Conservation (phyloP, 306 rosid species). For the Cucumis melo region DNA sequence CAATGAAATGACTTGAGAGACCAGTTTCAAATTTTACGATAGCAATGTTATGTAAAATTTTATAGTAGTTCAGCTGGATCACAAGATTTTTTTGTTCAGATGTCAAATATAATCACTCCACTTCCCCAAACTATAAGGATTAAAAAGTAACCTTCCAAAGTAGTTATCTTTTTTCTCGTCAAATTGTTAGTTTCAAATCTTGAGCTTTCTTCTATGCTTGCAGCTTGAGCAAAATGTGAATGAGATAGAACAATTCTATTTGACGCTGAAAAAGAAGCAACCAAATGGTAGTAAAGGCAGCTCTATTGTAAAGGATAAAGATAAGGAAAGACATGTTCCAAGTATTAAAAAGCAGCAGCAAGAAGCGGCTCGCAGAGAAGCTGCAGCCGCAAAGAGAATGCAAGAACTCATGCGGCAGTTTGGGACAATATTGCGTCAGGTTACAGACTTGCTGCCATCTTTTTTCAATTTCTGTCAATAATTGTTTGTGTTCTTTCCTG, state of each 20-base stretch:
- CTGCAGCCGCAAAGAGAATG: slow-evolving; percentile 78
- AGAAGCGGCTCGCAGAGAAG: slow-evolving; percentile 66
- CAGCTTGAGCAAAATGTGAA: slow-evolving; percentile 62
- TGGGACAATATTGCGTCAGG: slow-evolving; percentile 82
- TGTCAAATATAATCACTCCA: background rate
- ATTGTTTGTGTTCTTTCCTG: too few relatives aligned
- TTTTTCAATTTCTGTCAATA: background rate
- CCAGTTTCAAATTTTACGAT: background rate
- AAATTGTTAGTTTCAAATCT: background rate
- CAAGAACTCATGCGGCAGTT: slow-evolving; percentile 83
- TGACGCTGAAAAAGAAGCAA: slow-evolving; percentile 26
- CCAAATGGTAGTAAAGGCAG: slow-evolving; percentile 33
- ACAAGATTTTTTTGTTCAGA: background rate
- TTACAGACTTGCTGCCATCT: slow-evolving; percentile 8
- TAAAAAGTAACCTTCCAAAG: background rate
- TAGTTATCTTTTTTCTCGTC: background rate
- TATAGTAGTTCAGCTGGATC: too few relatives aligned
- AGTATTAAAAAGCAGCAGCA: slow-evolving; percentile 69
- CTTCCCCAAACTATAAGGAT: background rate
- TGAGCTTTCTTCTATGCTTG: slow-evolving; percentile 6
- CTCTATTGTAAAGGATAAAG: slow-evolving; percentile 44
- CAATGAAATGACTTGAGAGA: background rate
- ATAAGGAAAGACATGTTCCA: slow-evolving; percentile 53
- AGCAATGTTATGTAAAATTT: too few relatives aligned
- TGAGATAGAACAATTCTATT: slow-evolving; percentile 47